Percentiles rank a stretch among this genome's conserved stretches.
Conservation (phyloP, 2,329 filamentous ascomycete genomes). For the Paraphaeosphaeria sporulosa region DNA sequence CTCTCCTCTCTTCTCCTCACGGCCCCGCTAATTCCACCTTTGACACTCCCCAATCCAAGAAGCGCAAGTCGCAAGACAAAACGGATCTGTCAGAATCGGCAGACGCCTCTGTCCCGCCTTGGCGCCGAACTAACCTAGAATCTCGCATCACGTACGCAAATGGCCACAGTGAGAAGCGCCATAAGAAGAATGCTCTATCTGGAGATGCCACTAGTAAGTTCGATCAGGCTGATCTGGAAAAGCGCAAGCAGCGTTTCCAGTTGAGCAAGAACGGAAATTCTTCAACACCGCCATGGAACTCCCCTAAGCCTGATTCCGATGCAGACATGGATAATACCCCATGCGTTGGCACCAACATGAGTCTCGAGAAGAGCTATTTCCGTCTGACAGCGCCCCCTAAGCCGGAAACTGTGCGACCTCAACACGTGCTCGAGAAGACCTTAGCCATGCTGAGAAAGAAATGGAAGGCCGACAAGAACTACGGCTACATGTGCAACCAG, state of each 20-base stretch:
- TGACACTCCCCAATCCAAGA: conserved; percentile 68
- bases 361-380: conserved; percentile 91
- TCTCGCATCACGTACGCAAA: conserved; percentile 75
- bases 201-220: conserved; percentile 80
- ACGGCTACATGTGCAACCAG: conserved; percentile 97
- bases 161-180: conserved; percentile 54
- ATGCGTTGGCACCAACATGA: conserved; percentile 83
- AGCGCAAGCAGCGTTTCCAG: conserved; percentile 87
- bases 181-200: conserved; percentile 56
- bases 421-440: conserved; percentile 80
- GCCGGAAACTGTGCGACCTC: conserved; percentile 85
- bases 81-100: conserved; percentile 60
- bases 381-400: conserved; percentile 91
- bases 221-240: conserved; percentile 83
- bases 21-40: conserved; percentile 40
- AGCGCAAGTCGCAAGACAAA: conserved; percentile 78
- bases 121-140: conserved; percentile 77
- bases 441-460: conserved; percentile 90
- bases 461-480: conserved; percentile 93
- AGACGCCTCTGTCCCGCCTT: conserved; percentile 66
- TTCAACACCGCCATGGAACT: conserved; percentile 61
- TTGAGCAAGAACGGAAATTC: conserved; percentile 59
- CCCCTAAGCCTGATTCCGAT: conserved; percentile 56
- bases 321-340: conserved; percentile 64
- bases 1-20: conserved; percentile 40